A percentile compares a stretch with the other conserved stretches of the same genome.
phyloP scores from a whole-genome alignment of 179 eudicot genomes.

The Silene coronaria region DNA sequence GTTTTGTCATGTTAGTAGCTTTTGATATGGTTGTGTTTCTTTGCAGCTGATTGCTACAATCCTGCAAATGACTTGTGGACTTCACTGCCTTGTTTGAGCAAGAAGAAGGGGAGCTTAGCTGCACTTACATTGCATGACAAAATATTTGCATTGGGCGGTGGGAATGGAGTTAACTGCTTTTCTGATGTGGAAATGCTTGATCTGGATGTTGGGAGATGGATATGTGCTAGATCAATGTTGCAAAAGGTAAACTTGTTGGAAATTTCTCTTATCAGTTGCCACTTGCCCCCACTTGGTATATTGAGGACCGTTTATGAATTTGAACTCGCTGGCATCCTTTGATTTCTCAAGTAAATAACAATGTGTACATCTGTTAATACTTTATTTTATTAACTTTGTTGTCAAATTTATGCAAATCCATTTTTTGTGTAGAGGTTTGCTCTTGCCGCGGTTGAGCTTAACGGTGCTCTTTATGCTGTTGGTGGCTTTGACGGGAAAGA shows the following conservation, averaged over 20 bases:
- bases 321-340: neutral
- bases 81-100: constrained; percentile 48
- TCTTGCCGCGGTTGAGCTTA: constrained; percentile 39
- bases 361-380: neutral
- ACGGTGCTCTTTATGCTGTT: constrained; percentile 35
- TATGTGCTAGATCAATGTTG: constrained; percentile 61
- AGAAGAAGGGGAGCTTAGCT: constrained; percentile 62
- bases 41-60: constrained; percentile 72
- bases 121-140: constrained; percentile 49
- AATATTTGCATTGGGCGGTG: constrained; percentile 85
- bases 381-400: neutral
- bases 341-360: neutral
- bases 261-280: neutral
- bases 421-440: constrained; percentile 38
- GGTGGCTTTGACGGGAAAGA: constrained; percentile 40
- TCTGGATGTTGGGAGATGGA: constrained; percentile 64
- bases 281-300: neutral
- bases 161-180: constrained; percentile 49
- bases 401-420: constrained; percentile 4
- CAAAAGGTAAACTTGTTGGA: constrained; percentile 46
- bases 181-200: constrained; percentile 84
- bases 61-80: constrained; percentile 52
- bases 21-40: constrained; percentile 20
- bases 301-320: constrained; percentile 4
- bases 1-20: neutral